Evolutionary conservation across 1,284 basidiomycete species (phyloP).

Genomic region (Microbotryum saponariae): DNA sequence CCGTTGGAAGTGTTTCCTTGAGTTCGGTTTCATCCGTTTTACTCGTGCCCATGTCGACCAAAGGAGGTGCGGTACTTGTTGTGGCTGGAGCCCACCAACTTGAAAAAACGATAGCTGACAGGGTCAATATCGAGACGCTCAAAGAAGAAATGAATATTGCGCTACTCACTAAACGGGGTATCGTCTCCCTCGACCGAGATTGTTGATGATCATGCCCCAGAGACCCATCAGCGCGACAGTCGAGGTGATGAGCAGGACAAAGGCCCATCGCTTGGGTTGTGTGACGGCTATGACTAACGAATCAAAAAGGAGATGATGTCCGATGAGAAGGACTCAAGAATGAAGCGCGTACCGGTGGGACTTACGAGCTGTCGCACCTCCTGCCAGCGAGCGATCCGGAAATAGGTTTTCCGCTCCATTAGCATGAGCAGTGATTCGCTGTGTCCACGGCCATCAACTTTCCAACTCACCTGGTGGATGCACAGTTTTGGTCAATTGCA

Average conservation of each 20-base stretch:
- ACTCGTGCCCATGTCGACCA: too few species aligned
- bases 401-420: too few species aligned
- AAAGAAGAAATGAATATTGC: too few species aligned
- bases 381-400: background rate
- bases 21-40: too few species aligned
- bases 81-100: too few species aligned
- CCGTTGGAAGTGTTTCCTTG: too few species aligned
- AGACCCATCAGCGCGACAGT: slow-evolving; percentile 11
- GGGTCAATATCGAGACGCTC: too few species aligned
- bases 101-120: too few species aligned
- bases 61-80: too few species aligned
- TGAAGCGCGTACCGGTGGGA: background rate
- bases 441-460: too few species aligned
- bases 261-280: slow-evolving; percentile 13
- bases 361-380: slow-evolving; percentile 24
- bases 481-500: slow-evolving; percentile 27
- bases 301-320: background rate
- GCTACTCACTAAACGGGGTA: slow-evolving; percentile 16
- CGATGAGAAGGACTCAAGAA: background rate
- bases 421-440: too few species aligned
- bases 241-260: slow-evolving; percentile 23
- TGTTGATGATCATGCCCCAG: slow-evolving; percentile 23
- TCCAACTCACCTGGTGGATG: slow-evolving; percentile 19
- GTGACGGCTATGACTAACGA: slow-evolving; percentile 20
- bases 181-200: slow-evolving; percentile 15